Evolutionary conservation across 176 grass and related monocot species (phyloP).

Genomic region (Urochloa ruziziensis): DNA sequence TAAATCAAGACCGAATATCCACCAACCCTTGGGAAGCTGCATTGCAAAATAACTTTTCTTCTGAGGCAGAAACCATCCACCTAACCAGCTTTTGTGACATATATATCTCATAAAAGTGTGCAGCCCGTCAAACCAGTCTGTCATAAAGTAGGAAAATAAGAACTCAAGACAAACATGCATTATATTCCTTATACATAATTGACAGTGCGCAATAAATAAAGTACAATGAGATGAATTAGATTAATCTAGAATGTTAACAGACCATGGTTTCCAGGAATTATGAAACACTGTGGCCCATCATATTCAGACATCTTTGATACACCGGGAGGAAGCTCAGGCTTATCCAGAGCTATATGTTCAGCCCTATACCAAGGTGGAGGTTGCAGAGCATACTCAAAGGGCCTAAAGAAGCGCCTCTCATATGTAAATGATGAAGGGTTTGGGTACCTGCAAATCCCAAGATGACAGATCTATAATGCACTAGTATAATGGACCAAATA

Average conservation of each 20-base stretch:
- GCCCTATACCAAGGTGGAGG: constrained; percentile 72
- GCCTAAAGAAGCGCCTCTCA: constrained; percentile 76
- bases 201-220: constrained; percentile 2
- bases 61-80: constrained; percentile 96
- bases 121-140: constrained; percentile 98
- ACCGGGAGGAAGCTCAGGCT: constrained; percentile 78
- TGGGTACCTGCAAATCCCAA: constrained; percentile 65
- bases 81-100: constrained; percentile 94
- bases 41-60: constrained; percentile 97
- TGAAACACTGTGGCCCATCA: constrained; percentile 86
- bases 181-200: constrained; percentile 14
- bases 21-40: constrained; percentile 87
- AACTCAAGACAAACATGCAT: too few species aligned
- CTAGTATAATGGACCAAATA: background rate
- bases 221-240: constrained; percentile 21
- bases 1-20: constrained; percentile 97
- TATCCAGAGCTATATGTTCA: constrained; percentile 94
- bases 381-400: constrained; percentile 92
- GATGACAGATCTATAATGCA: background rate
- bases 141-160: constrained; percentile 17
- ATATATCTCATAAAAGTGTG: constrained; percentile 95
- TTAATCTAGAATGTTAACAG: constrained; percentile 34
- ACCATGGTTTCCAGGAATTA: constrained; percentile 98
- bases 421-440: constrained; percentile 91
- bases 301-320: constrained; percentile 73